Evolutionary conservation across 2,329 filamentous ascomycete species (phyloP), one percentile per base, ranked within the genome.

Genomic region (Diaporthe vexans): DNA sequence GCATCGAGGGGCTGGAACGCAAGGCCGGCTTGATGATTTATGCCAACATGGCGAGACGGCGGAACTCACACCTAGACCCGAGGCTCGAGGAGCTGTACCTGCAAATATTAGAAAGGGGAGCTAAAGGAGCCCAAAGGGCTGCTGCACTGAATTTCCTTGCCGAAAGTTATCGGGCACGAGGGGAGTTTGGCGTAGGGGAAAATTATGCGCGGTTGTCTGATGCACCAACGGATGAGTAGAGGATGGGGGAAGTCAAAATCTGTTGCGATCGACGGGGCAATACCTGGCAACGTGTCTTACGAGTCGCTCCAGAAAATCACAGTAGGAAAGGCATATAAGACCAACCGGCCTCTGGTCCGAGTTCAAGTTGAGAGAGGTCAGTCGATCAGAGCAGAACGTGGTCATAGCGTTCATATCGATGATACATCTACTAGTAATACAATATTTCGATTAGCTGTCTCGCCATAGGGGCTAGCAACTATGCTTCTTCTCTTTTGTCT

Each of bases 21-120:
- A 63, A 63, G 21, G 59, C 40, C 40, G 24, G 46, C 4, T 13
- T 63, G 24, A n/a, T 63, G 4, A 33, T 13, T 0, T 63, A 63
- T 63, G 46, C 17, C 15, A 46, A 33, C 13, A 48, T 4, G 59
- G 59, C 24, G 17, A 63, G 21, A n/a, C 4, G 17, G 40, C 59
- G 26, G 40, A 24, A 63, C 3, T 63, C 1, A 17, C 9, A 15
- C 21, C 59, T 63, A 15, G 59, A 63, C 24, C 24, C 24, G 24
- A 63, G 40, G 13, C 59, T 63, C 17, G 59, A 63, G 59, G 59
- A 21, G 37, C 24, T 63, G 24, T 48, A 63, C 40, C 59, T 29
- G 9, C 15, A 63, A 33, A 48, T 63, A 24, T 46, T 63, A 40
- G 24, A 2, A 13, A 24, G 59, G 10, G 59, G 59, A n/a, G 59